Evolutionary conservation across 768 basidiomycete species (phyloP), one percentile per base, ranked within the genome.

Genomic region (Lactifluus subvellereus): DNA sequence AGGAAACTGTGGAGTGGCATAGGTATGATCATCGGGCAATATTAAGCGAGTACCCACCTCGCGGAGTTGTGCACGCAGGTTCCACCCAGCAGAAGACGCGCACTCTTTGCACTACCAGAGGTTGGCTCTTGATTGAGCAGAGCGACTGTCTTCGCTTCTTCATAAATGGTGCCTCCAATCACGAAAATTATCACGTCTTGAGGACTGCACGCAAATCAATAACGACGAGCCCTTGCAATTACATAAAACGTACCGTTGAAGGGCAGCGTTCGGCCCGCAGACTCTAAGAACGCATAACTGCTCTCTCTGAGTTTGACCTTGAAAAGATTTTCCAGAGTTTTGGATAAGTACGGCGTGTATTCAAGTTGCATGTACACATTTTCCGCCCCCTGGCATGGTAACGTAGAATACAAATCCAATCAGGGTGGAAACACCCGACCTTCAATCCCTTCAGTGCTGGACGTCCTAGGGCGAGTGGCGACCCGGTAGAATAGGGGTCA

Each of bases 141-240:
- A 6, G 92, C 83, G 13, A 98, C 82, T 0, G 89, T 82, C 66
- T 91, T 81, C 0, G 94, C 93, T 74, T 99, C 97, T 73, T 93
- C 95, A 70, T 96, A 98, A 0, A 97, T 98, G 33, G 93, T 86
- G 0, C 97, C 97, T 33, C 97, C 97, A 62, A 98, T 85, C 78
- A 99, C 88, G 75, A 98, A 99, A 62, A 99, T 79, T 61, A 99
- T 97, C 50, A 98, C 84, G 73, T 98, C 96, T 68, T 98, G 96
- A 9, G 94, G 89, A 69, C 96, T 96, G 70, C 33, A 11, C 37
- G n/a, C 42, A 49, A 51, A 52, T 58, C 50, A 60, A 60, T 45
- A 38, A 50, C 10, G 50, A 6, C 33, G 11, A 18, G 4, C 5
- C 55, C 35, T 60, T 45, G 53, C 38, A 30, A 27, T 13, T 32